Conservation (phyloP, 192 early-diverging fungal genomes). For the Backusella liffmaniae region DNA sequence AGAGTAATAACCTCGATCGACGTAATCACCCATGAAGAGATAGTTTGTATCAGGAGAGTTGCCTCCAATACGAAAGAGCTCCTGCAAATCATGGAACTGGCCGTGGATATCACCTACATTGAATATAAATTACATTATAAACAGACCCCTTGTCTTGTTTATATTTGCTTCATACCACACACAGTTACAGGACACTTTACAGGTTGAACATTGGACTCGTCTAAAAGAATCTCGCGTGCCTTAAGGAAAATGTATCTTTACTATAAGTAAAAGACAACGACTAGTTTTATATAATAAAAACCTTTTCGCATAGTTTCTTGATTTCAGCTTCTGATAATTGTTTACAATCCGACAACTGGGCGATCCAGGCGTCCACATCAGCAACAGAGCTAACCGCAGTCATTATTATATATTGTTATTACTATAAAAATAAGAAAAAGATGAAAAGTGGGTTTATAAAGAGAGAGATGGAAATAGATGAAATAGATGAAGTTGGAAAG, state of each 20-base stretch:
- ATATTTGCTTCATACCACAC: slow-evolving; percentile 52
- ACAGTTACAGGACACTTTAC: slow-evolving; percentile 97
- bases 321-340: slow-evolving; percentile 93
- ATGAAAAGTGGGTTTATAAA: neutral
- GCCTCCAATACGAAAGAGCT: slow-evolving; percentile 96
- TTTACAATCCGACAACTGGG: slow-evolving; percentile 91
- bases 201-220: slow-evolving; percentile 97
- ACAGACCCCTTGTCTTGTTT: too few relatives aligned
- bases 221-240: slow-evolving; percentile 95
- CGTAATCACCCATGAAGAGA: slow-evolving; percentile 99
- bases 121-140: neutral
- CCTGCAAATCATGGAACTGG: slow-evolving; percentile 97
- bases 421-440: neutral
- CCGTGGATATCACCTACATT: slow-evolving; percentile 86
- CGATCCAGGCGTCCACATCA: slow-evolving; percentile 93
- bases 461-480: neutral
- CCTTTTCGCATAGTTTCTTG: slow-evolving; percentile 97
- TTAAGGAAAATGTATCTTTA: slow-evolving; percentile 31
- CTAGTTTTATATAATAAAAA: slow-evolving; percentile 28
- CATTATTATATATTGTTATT: slow-evolving; percentile 15
- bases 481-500: neutral
- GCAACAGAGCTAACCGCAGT: slow-evolving; percentile 51
- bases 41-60: slow-evolving; percentile 97
- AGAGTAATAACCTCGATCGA: slow-evolving; percentile 98
- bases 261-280: neutral